phyloP scores from a whole-genome alignment of 345 rosid genomes.

The Leavenworthia alabamica region DNA sequence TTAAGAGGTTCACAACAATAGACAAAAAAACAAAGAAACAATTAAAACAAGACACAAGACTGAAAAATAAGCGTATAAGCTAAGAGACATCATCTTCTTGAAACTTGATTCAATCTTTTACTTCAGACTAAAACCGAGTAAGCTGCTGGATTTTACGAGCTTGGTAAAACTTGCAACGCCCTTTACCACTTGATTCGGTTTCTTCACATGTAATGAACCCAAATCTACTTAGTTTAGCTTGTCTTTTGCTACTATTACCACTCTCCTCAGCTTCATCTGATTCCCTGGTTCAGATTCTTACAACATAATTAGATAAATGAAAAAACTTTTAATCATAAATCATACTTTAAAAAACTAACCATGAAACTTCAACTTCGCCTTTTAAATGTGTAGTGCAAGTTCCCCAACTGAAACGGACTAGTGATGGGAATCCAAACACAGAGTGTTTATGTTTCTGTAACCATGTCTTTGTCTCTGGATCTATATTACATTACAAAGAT shows the following conservation, averaged over 20 bases:
- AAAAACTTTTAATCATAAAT: no score
- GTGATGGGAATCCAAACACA: slow-evolving; percentile 83
- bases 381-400: slow-evolving; percentile 69
- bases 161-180: slow-evolving; percentile 87
- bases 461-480: slow-evolving; percentile 93
- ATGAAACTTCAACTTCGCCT: slow-evolving; percentile 57
- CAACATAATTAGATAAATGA: no score
- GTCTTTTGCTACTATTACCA: slow-evolving; percentile 48
- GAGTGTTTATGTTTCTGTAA: slow-evolving; percentile 59
- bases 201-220: slow-evolving; percentile 52
- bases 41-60: no score
- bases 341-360: no score
- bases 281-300: slow-evolving; percentile 43
- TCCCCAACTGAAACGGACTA: slow-evolving; percentile 97
- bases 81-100: no score
- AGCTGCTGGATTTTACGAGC: slow-evolving; percentile 73
- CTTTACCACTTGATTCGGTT: slow-evolving; percentile 72
- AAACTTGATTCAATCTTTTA: neutral
- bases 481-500: slow-evolving; percentile 33
- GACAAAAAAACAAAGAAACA: no score
- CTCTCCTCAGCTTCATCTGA: slow-evolving; percentile 60
- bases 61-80: no score
- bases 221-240: slow-evolving; percentile 58
- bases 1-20: no score
- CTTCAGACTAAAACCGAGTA: slow-evolving; percentile 44